Percentiles rank a stretch among this genome's conserved stretches.
phyloP scores from a whole-genome alignment of 345 rosid species.

The Hibiscus tridactylites region DNA sequence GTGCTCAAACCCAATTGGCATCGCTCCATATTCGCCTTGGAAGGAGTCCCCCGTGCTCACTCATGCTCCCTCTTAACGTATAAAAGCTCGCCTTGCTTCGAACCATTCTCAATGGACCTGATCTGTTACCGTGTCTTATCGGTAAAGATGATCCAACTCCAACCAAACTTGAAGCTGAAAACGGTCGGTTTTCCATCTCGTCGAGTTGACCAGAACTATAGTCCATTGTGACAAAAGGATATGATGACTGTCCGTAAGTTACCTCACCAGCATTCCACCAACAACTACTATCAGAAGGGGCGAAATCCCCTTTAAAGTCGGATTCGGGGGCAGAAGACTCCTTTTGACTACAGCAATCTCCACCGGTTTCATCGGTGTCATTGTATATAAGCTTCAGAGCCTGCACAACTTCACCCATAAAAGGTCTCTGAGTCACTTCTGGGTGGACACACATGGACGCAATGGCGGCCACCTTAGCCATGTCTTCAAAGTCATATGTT shows the following conservation, averaged over 20 bases:
- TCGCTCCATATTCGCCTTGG: conserved; percentile 33
- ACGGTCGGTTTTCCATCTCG: conserved; percentile 61
- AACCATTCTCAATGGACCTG: conserved; percentile 79
- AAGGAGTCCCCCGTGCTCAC: conserved; percentile 81
- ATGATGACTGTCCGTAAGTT: conserved; percentile 68
- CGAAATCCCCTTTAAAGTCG: conserved; percentile 70
- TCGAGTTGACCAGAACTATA: conserved; percentile 86
- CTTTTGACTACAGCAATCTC: conserved; percentile 75
- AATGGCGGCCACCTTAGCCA: conserved; percentile 97
- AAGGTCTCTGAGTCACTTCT: conserved; percentile 88
- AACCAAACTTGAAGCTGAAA: conserved; percentile 49
- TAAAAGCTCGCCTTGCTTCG: conserved; percentile 61
- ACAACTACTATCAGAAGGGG: conserved; percentile 73
- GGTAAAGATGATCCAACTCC: conserved; percentile 50
- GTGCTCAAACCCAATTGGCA: conserved; percentile 19
- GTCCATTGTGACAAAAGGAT: conserved; percentile 81
- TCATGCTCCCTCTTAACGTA: conserved; percentile 80
- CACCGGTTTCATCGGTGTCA: conserved; percentile 69
- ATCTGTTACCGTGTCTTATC: conserved; percentile 63
- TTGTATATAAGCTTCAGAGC: conserved; percentile 93
- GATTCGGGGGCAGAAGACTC: conserved; percentile 73
- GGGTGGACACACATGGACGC: conserved; percentile 98
- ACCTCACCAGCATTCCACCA: conserved; percentile 86
- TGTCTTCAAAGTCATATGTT: conserved; percentile 71
- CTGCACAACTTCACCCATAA: conserved; percentile 99